Evolutionary conservation across 495 filamentous ascomycete species (phyloP).

Genomic region (Letharia columbiana): DNA sequence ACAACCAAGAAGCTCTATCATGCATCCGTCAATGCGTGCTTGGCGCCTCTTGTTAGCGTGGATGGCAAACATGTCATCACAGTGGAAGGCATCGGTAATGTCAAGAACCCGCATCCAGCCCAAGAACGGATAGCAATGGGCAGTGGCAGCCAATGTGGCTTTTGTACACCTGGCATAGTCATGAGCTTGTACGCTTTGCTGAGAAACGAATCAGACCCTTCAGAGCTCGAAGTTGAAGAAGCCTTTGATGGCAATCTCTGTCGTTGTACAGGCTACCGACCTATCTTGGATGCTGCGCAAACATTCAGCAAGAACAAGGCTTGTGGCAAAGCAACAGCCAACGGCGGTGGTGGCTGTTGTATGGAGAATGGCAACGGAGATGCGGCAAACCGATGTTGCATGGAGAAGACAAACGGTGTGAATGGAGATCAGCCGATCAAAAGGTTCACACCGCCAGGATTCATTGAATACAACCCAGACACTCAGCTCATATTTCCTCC

Average conservation of each 20-base stretch:
- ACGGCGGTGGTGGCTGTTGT: slow-evolving; percentile 47
- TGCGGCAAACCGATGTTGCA: slow-evolving; percentile 50
- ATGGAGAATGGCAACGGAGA: slow-evolving; percentile 41
- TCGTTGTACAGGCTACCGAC: slow-evolving; percentile 89
- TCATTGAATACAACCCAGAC: slow-evolving; percentile 87
- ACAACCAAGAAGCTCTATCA: slow-evolving; percentile 87
- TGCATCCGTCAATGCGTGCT: slow-evolving; percentile 86
- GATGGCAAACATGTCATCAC: slow-evolving; percentile 99
- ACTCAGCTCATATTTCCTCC: slow-evolving; percentile 95
- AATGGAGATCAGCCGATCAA: slow-evolving; percentile 49
- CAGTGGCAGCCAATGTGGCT: slow-evolving; percentile 60
- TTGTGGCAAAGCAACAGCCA: slow-evolving; percentile 38
- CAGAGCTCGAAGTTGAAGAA: slow-evolving; percentile 72
- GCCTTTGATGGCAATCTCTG: slow-evolving; percentile 95
- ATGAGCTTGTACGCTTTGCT: slow-evolving; percentile 88
- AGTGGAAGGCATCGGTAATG: slow-evolving; percentile 91
- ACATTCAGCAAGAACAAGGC: slow-evolving; percentile 36
- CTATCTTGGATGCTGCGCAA: slow-evolving; percentile 86
- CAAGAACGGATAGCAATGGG: slow-evolving; percentile 69
- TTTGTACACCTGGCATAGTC: slow-evolving; percentile 96
- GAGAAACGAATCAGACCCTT: slow-evolving; percentile 59
- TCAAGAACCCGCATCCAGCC: slow-evolving; percentile 76
- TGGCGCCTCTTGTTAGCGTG: slow-evolving; percentile 83
- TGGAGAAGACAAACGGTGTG: slow-evolving; percentile 36
- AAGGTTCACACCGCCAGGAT: slow-evolving; percentile 69